Conservation (phyloP, 345 rosid genomes). For the Eucalyptus curtisii region DNA sequence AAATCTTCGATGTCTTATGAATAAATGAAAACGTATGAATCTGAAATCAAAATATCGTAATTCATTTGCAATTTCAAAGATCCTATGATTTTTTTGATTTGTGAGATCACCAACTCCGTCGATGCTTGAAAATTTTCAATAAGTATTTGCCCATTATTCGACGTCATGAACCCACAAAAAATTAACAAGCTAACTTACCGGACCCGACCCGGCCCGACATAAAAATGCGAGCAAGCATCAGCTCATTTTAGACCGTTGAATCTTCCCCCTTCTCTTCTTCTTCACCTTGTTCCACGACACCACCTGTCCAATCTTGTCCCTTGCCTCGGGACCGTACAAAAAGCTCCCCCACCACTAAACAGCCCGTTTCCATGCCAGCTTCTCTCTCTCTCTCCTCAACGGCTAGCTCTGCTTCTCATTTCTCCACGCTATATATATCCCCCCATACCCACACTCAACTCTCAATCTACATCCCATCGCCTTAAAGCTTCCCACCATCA, state of each 20-base stretch:
- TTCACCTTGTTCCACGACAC: neutral
- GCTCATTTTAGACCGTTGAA: neutral
- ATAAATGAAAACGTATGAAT: no score
- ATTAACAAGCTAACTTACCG: no score
- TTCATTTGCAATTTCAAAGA: rapidly evolving
- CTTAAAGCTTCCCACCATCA: neutral
- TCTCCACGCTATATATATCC: neutral
- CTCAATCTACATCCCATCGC: rapidly evolving
- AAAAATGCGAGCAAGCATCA: neutral
- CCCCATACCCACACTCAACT: rapidly evolving
- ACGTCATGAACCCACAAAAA: neutral
- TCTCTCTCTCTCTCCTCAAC: neutral
- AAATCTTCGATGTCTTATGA: rapidly evolving
- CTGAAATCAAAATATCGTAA: no score
- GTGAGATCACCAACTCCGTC: rapidly evolving
- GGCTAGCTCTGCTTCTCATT: neutral
- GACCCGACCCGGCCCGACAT: neutral
- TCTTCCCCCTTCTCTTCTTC: neutral
- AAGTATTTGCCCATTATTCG: no score
- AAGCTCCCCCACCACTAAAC: neutral
- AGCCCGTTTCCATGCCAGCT: neutral
- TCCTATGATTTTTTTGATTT: no score
- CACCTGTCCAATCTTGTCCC: neutral
- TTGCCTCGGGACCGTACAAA: neutral
- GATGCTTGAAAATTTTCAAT: no score